A percentile compares a stretch with the other conserved stretches of the same genome.
phyloP scores from a whole-genome alignment of 306 rosid genomes.

The Alnus rubra region DNA sequence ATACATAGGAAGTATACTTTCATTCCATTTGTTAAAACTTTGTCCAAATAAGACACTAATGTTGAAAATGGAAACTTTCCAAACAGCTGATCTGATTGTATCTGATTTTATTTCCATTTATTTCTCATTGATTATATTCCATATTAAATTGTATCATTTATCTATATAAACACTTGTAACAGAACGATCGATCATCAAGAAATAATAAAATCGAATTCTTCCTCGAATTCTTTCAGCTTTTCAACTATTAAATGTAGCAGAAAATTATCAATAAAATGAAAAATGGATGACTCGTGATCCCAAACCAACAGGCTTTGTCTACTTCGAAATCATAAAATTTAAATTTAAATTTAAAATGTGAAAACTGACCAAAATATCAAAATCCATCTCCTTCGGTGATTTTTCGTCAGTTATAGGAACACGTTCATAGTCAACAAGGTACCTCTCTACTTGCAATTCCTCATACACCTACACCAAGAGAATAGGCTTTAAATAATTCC shows the following conservation, averaged over 20 bases:
- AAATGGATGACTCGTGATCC: constrained; percentile 8
- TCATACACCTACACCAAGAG: constrained; percentile 65
- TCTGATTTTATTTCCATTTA: no score
- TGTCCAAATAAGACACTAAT: not conserved
- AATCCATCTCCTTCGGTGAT: constrained; percentile 82
- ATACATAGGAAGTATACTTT: no score
- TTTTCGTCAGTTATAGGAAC: constrained; percentile 96
- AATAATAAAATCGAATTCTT: no score
- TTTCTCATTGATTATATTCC: no score
- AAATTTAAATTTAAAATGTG: constrained; percentile 8
- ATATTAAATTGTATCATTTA: no score
- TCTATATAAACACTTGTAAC: no score
- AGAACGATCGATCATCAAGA: no score
- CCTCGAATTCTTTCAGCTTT: no score
- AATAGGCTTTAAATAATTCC: constrained; percentile 30
- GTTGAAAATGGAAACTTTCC: no score
- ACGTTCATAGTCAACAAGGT: constrained; percentile 90
- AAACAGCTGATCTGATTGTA: no score
- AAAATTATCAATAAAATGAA: constrained; percentile 9
- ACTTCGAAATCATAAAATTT: not conserved
- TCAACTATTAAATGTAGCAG: not conserved
- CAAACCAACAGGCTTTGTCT: constrained; percentile 14
- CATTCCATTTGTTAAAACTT: not conserved
- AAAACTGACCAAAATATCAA: constrained; percentile 81
- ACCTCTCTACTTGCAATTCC: constrained; percentile 73